Evolutionary conservation across 169 alveolate genomes (phyloP), one percentile per base, ranked within the genome.

Genomic region (Cryptosporidium viatorum): DNA sequence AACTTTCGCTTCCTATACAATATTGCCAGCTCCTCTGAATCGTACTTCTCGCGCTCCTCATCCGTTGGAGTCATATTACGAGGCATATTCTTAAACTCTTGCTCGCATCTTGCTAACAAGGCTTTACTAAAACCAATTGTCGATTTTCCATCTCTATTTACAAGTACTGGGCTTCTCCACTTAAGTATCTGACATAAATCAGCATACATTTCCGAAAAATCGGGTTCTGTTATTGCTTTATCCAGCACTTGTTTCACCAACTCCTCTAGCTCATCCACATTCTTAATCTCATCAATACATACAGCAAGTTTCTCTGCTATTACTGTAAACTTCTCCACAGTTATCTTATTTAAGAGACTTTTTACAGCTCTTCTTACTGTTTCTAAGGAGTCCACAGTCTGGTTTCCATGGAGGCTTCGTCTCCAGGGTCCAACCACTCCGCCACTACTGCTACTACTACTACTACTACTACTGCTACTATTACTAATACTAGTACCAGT

Each of bases 181-280:
- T 75, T 89, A 37, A 94, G 91, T 18, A 95, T 92, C 91, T 94
- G 97, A 92, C 98, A 95, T 51, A 96, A 89, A 86, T 96, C 98
- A 0, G 98, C 96, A 70, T 96, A 96, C 98, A 96, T 96, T 84
- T 96, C 98, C 12, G 97, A 95, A 96, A 96, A 96, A 45, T 96
- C 97, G 41, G 97, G 98, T 70, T 95, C 98, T 59, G 93, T 91
- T 26, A 96, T 96, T 12, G 98, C 98, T 86, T 96, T 96, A 45
- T 92, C 92, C 60, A 95, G 84, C 18, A 95, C 93, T 70, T 93
- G 92, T 74, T 91, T 93, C 37, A 93, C 97, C 6, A 95, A 93
- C 14, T 92, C 91, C 45, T 93, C 95, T 21, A 95, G 91, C 58
- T 95, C 97, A 35, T 87, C 93, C 26, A 91, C 93, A 71, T 89